Base-by-base conservation (phyloP, 2,329 filamentous ascomycete genomes). In the Diaporthe sp. region DNA sequence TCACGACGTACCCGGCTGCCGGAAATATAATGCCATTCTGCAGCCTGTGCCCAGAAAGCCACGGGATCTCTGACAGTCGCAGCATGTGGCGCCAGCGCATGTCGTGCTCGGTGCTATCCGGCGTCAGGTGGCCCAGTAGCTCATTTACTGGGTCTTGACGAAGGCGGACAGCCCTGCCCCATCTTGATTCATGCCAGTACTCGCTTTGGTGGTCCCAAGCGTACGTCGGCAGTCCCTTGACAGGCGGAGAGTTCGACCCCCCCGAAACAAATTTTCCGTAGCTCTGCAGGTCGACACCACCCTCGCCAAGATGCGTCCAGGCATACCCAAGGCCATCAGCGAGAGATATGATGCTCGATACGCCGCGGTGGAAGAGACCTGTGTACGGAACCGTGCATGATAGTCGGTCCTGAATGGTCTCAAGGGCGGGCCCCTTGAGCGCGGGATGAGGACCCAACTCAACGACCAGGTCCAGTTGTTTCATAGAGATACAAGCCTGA, bases 21-120 rank as follows among this genome's bases (percentile, higher is more conserved):
- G 87, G 87, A 49, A 86, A 87, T 0, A 88, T 78, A 12, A 82
- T 78, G 15, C 84, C 78, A 0, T 80, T 79, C n/a, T 84, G 80
- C 17, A 81, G 28, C 7, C 77, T 71, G 44, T 89, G 86, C 6
- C 85, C 82, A 0, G 76, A 44, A 1, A 88, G 77, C 87, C 87
- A 88, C 0, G 80, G 78, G 0, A 83, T 71, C 22, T 84, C 81
- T 0, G 72, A 53, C 0, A 77, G 71, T 4, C 76, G 75, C 6
- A 83, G 76, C 3, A 80, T 53, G 58, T 82, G 80, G 2, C 72
- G 39, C 81, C 81, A 83, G 2, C 78, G 77, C 13, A 78, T 58
- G 10, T 79, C 75, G 4, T 78, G 72, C 15, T 58, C 67, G 22
- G 39, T 68, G 4, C 20, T 42, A 2, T 72, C 58, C 0, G 68